These are phyloP conservation scores for Leucocoprinus leucothites DNA, from an alignment of 768 basidiomycete genomes.

Conservation along the genomic window DNA sequence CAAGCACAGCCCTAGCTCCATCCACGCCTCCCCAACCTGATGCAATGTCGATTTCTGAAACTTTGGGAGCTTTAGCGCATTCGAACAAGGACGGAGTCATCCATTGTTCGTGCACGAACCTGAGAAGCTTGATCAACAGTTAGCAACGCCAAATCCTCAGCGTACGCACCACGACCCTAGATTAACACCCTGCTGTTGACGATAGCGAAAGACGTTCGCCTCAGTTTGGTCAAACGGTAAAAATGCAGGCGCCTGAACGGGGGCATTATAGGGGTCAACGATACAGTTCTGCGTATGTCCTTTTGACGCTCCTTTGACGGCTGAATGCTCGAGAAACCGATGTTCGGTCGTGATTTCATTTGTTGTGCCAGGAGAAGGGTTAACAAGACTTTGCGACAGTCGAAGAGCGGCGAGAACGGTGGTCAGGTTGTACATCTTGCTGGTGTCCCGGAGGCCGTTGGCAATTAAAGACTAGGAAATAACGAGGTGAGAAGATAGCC, in stretches of 20 bases:
- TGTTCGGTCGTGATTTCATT: not conserved
- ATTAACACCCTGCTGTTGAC: constrained; percentile 64
- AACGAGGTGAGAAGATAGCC: not conserved
- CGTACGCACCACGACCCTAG: constrained; percentile 54
- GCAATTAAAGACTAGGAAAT: too few relatives aligned
- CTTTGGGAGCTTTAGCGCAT: constrained; percentile 49
- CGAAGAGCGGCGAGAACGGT: not conserved
- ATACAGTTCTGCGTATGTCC: constrained; percentile 17
- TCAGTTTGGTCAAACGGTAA: constrained; percentile 45
- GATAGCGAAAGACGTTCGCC: constrained; percentile 55
- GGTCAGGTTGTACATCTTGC: not conserved
- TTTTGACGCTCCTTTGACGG: not conserved
- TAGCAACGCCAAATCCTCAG: not conserved
- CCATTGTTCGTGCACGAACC: constrained; percentile 76
- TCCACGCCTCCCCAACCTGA: constrained; percentile 52
- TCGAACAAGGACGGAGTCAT: constrained; percentile 66
- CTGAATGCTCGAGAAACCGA: not conserved
- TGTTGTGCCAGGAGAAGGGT: not conserved
- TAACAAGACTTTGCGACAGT: not conserved
- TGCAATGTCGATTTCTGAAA: constrained; percentile 66
- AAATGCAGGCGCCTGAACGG: constrained; percentile 34
- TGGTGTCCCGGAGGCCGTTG: not conserved
- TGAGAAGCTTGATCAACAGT: constrained; percentile 17
- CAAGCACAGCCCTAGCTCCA: constrained; percentile 48
- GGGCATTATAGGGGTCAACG: constrained; percentile 28